These are phyloP conservation scores for Friedmanniomyces simplex DNA, from an alignment of 495 filamentous ascomycete genomes.

Conservation along the genomic window DNA sequence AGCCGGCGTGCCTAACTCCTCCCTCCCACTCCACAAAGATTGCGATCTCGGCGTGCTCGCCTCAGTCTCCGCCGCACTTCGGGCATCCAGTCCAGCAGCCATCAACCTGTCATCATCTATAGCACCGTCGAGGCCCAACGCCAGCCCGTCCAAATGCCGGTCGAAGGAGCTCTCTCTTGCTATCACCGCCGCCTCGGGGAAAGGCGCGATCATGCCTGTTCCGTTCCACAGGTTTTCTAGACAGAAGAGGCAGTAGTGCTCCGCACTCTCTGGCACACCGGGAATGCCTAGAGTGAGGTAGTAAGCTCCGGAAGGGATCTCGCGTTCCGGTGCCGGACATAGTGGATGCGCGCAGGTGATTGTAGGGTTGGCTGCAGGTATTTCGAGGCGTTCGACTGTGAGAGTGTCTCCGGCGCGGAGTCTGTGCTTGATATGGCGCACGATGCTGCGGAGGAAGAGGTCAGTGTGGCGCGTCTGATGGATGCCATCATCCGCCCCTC, in stretches of 20 bases:
- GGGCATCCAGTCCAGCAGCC: background rate
- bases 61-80: background rate
- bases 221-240: slow-evolving; percentile 8
- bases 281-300: background rate
- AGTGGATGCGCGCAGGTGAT: background rate
- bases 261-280: background rate
- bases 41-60: background rate
- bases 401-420: background rate
- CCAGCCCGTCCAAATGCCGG: background rate
- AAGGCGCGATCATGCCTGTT: background rate
- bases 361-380: background rate
- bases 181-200: background rate
- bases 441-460: background rate
- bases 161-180: background rate
- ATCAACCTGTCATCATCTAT: background rate
- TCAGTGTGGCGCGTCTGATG: background rate
- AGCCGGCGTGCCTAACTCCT: background rate
- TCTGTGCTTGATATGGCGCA: background rate
- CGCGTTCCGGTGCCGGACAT: background rate
- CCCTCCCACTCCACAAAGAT: background rate
- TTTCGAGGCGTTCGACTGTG: background rate
- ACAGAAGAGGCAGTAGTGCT: slow-evolving; percentile 4
- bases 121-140: background rate
- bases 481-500: background rate
- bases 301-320: background rate